These are phyloP conservation scores for Oenanthe javanica DNA, from an alignment of 140 eudicot species.

Conservation along the genomic window DNA sequence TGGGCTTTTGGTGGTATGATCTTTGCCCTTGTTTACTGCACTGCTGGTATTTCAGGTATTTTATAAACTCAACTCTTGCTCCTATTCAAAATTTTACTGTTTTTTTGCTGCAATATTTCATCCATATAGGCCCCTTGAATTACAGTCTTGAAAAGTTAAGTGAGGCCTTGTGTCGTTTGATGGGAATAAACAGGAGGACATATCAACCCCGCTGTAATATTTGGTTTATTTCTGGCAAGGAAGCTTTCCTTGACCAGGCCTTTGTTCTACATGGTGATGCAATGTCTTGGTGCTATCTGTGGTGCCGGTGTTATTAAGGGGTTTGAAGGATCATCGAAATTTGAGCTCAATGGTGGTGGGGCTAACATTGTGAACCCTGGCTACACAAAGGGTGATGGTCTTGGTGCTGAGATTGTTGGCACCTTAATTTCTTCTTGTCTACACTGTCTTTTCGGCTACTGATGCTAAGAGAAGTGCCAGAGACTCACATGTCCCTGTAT, in stretches of 20 bases:
- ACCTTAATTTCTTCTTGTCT: conserved; percentile 65
- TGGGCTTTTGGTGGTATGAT: conserved; percentile 99
- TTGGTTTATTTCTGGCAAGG: conserved; percentile 76
- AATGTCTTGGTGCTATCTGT: conserved; percentile 83
- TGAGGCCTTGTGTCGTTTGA: conserved; percentile 2
- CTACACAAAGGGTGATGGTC: conserved; percentile 83
- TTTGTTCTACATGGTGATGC: conserved; percentile 84
- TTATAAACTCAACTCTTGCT: too few species aligned
- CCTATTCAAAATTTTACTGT: too few species aligned
- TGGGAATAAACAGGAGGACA: conserved; percentile 72
- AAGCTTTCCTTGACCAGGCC: conserved; percentile 83
- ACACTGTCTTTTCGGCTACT: conserved; percentile 89
- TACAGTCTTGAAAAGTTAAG: neutral
- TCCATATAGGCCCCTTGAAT: neutral
- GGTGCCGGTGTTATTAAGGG: conserved; percentile 96
- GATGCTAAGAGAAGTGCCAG: conserved; percentile 97
- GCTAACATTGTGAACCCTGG: conserved; percentile 72
- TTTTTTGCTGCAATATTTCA: neutral
- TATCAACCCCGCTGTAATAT: conserved; percentile 92
- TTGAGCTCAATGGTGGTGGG: conserved; percentile 54
- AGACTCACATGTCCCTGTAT: conserved; percentile 96
- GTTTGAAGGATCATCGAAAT: conserved; percentile 42
- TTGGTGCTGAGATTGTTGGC: conserved; percentile 80
- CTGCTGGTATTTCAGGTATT: conserved; percentile 93
- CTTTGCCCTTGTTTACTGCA: conserved; percentile 92